A percentile compares a stretch with the other conserved stretches of the same genome.
Conservation (phyloP, 106 monocot genomes). For the Narthecium ossifragum region DNA sequence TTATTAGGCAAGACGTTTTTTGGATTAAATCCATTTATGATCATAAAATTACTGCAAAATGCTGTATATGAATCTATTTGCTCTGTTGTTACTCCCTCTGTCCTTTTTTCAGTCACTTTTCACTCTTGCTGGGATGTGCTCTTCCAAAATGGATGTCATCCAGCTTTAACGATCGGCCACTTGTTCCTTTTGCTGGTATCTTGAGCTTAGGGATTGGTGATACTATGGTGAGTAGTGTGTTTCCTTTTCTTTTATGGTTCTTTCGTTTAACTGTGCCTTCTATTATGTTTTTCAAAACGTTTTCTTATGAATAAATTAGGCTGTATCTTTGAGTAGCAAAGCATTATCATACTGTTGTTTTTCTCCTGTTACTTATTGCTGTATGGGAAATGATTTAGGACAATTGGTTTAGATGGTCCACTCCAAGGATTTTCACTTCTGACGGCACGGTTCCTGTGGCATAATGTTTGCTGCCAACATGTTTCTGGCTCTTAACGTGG, state of each 20-base stretch:
- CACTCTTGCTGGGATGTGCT: constrained; percentile 92
- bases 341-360: too few species aligned
- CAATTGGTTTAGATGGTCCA: too few species aligned
- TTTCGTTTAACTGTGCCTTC: too few species aligned
- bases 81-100: neutral
- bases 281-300: too few species aligned
- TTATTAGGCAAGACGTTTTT: constrained; percentile 58
- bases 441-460: too few species aligned
- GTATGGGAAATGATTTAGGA: too few species aligned
- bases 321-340: too few species aligned
- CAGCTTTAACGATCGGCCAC: constrained; percentile 82
- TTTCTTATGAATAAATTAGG: too few species aligned
- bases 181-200: constrained; percentile 94
- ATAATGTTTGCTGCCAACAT: too few species aligned
- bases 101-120: constrained; percentile 74
- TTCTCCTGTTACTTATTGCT: too few species aligned
- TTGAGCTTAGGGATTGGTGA: constrained; percentile 98
- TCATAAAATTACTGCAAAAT: neutral
- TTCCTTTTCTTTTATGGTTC: neutral
- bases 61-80: neutral
- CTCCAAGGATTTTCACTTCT: too few species aligned
- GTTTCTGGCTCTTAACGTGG: too few species aligned
- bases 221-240: constrained; percentile 68
- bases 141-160: constrained; percentile 95
- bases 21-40: neutral